Evolutionary conservation across 306 rosid genomes (phyloP).

Genomic region (Trichosanthes cucumerina): DNA sequence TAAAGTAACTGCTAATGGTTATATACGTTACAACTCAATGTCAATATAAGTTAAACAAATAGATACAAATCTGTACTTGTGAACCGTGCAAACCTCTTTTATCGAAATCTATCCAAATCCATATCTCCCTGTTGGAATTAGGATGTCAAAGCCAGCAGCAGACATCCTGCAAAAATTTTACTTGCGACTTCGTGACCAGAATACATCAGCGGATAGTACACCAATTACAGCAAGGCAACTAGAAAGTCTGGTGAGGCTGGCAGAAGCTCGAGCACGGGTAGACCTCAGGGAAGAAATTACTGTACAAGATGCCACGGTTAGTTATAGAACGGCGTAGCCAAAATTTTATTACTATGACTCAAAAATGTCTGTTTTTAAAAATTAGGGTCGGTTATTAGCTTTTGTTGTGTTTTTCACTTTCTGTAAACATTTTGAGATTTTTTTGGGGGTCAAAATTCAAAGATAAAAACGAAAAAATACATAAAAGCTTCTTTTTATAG

Average conservation of each 20-base stretch:
- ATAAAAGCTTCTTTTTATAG: neutral
- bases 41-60: neutral
- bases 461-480: neutral
- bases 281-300: slow-evolving; percentile 87
- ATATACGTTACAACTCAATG: neutral
- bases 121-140: slow-evolving; percentile 14
- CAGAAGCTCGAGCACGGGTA: slow-evolving; percentile 85
- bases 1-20: neutral
- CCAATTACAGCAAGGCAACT: slow-evolving; percentile 96
- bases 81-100: neutral
- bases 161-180: slow-evolving; percentile 83
- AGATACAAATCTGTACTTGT: neutral
- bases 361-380: neutral
- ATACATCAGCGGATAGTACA: slow-evolving; percentile 74
- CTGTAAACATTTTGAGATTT: neutral
- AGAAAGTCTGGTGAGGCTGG: slow-evolving; percentile 91
- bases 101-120: neutral
- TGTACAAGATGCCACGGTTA: slow-evolving; percentile 78
- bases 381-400: neutral
- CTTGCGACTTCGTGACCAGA: slow-evolving; percentile 65
- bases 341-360: neutral
- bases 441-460: neutral
- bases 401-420: neutral
- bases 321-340: slow-evolving; percentile 16
- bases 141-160: slow-evolving; percentile 87